These are phyloP conservation scores for Epichloe glyceriae DNA, from an alignment of 2,329 filamentous ascomycete species.

Conservation along the genomic window DNA sequence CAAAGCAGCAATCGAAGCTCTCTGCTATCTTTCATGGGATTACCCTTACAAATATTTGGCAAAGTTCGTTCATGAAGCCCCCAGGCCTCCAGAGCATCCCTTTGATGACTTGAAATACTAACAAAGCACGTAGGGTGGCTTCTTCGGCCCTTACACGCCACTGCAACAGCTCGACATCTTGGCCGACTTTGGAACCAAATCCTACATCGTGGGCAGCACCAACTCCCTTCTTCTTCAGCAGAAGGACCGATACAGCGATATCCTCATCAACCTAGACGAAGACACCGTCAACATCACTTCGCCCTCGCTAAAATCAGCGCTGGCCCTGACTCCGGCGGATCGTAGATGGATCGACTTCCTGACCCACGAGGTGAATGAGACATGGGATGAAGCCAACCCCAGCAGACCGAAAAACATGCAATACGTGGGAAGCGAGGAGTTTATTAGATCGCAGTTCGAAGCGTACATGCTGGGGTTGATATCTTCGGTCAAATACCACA, in stretches of 20 bases:
- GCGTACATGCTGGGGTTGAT: conserved; percentile 87
- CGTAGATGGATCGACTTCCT: conserved; percentile 94
- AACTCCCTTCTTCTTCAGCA: conserved; percentile 91
- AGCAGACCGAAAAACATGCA: conserved; percentile 85
- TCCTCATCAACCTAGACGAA: conserved; percentile 92
- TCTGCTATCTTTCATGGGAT: conserved; percentile 82
- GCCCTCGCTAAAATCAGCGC: conserved; percentile 58
- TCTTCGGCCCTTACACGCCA: conserved; percentile 94
- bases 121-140: conserved; percentile 50
- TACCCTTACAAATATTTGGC: conserved; percentile 89
- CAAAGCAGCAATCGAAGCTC: conserved; percentile 87
- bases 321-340: conserved; percentile 73
- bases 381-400: conserved; percentile 89
- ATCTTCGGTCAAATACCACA: conserved; percentile 80
- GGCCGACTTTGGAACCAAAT: conserved; percentile 88
- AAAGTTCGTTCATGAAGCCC: conserved; percentile 39
- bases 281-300: conserved; percentile 75
- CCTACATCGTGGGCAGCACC: conserved; percentile 92
- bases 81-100: too few relatives aligned
- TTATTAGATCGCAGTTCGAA: conserved; percentile 93
- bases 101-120: background rate
- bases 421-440: conserved; percentile 91
- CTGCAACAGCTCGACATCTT: conserved; percentile 90
- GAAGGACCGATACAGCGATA: conserved; percentile 89
- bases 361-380: conserved; percentile 85